These are phyloP conservation scores for Sistotremastrum suecicum DNA, from an alignment of 768 basidiomycete genomes.

Conservation along the genomic window DNA sequence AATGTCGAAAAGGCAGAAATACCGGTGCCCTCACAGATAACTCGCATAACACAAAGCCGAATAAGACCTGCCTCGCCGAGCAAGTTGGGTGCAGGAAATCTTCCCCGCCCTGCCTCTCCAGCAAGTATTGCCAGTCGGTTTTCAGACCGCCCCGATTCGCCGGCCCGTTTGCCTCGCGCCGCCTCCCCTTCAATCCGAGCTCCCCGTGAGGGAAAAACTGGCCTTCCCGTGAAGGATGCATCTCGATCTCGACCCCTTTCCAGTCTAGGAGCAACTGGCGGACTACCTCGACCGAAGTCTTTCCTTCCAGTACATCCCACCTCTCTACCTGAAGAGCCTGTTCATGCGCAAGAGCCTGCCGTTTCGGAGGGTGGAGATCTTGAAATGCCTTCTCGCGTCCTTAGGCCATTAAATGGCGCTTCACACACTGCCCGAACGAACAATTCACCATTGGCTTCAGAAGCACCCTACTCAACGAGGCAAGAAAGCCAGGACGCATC, in stretches of 20 bases:
- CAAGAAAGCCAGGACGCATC: conserved; percentile 12
- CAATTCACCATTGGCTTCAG: conserved; percentile 2
- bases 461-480: conserved; percentile 5
- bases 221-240: neutral
- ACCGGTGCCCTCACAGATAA: conserved; percentile 29
- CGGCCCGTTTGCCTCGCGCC: conserved; percentile 18
- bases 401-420: no score
- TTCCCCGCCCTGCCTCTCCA: conserved; percentile 32
- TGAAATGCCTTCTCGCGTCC: neutral
- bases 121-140: conserved; percentile 6
- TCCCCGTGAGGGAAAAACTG: neutral
- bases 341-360: neutral
- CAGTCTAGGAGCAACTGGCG: no score
- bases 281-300: no score
- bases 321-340: conserved; percentile 10
- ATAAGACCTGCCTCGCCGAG: conserved; percentile 39
- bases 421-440: no score
- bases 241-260: no score
- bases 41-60: conserved; percentile 35
- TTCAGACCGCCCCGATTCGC: conserved; percentile 1
- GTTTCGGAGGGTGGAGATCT: no score
- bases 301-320: neutral
- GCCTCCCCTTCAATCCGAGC: conserved; percentile 17
- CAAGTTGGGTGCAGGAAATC: conserved; percentile 11
- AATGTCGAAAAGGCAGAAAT: conserved; percentile 28